Evolutionary conservation across 192 early-diverging fungal genomes (phyloP).

Genomic region (Cladochytrium replicatum): DNA sequence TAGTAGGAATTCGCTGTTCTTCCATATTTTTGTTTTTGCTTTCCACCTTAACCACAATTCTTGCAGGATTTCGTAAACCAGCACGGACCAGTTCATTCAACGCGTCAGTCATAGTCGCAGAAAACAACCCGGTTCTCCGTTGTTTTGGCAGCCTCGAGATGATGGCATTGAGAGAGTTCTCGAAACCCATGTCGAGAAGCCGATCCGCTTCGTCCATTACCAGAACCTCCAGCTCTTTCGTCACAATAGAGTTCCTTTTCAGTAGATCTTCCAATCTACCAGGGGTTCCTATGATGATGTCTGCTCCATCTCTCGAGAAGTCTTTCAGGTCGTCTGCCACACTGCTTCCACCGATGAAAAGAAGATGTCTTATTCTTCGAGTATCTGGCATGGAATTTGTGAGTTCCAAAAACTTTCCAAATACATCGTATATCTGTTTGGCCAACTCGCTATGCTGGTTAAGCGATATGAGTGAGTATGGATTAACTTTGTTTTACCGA

Average conservation of each 20-base stretch:
- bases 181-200: slow-evolving; percentile 85
- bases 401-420: slow-evolving; percentile 45
- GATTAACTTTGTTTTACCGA: slow-evolving; percentile 21
- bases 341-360: slow-evolving; percentile 67
- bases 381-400: slow-evolving; percentile 7
- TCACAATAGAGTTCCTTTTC: slow-evolving; percentile 37
- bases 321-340: slow-evolving; percentile 50
- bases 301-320: slow-evolving; percentile 55
- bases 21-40: slow-evolving; percentile 26
- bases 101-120: slow-evolving; percentile 92
- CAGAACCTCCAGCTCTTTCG: slow-evolving; percentile 74
- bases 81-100: slow-evolving; percentile 70
- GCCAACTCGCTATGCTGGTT: slow-evolving; percentile 93
- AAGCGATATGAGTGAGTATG: no score
- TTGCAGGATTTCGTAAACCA: slow-evolving; percentile 85
- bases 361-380: slow-evolving; percentile 30
- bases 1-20: slow-evolving; percentile 53
- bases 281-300: slow-evolving; percentile 86
- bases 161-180: slow-evolving; percentile 66
- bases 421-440: slow-evolving; percentile 69
- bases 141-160: slow-evolving; percentile 79
- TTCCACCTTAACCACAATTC: slow-evolving; percentile 82
- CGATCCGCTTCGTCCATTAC: slow-evolving; percentile 91
- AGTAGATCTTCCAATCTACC: slow-evolving; percentile 76
- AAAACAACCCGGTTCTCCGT: slow-evolving; percentile 90